Conservation (phyloP, 192 early-diverging fungal genomes). For the Oehlia diaphana region DNA sequence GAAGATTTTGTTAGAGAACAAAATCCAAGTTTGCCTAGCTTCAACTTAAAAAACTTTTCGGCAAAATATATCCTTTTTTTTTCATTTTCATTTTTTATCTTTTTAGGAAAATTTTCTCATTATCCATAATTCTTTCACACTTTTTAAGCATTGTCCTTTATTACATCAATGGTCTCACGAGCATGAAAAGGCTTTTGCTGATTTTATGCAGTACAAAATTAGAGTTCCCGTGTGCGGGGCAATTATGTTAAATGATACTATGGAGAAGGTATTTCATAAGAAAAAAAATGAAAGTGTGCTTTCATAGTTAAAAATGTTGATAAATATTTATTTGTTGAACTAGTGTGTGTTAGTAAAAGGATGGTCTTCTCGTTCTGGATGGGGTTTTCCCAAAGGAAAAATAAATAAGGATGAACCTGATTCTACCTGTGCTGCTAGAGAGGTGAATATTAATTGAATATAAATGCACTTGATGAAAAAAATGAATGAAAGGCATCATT, state of each 20-base stretch:
- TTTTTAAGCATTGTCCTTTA: conserved; percentile 91
- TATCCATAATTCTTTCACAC: conserved; percentile 46
- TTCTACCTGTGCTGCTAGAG: conserved; percentile 84
- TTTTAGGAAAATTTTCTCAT: not conserved
- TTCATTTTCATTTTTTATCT: not conserved
- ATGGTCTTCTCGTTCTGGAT: conserved; percentile 84
- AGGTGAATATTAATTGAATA: conserved; percentile 50
- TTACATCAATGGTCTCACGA: conserved; percentile 86
- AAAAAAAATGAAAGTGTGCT: not conserved
- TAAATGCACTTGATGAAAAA: not conserved
- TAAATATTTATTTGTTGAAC: not conserved
- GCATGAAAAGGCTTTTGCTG: conserved; percentile 85
- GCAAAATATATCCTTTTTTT: conserved; percentile 59
- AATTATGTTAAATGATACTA: conserved; percentile 80
- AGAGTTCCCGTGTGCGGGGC: conserved; percentile 97
- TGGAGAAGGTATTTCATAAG: conserved; percentile 64
- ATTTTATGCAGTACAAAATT: conserved; percentile 95
- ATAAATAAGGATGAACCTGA: conserved; percentile 97
- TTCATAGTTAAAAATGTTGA: not conserved
- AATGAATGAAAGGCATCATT: not conserved
- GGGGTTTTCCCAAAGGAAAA: conserved; percentile 99
- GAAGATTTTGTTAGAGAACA: conserved; percentile 95
- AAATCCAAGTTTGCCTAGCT: conserved; percentile 76
- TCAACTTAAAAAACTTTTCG: conserved; percentile 83
- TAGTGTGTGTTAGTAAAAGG: conserved; percentile 88